phyloP scores from a whole-genome alignment of 2,329 filamentous ascomycete species.

The Stachybotrys echinatus region DNA sequence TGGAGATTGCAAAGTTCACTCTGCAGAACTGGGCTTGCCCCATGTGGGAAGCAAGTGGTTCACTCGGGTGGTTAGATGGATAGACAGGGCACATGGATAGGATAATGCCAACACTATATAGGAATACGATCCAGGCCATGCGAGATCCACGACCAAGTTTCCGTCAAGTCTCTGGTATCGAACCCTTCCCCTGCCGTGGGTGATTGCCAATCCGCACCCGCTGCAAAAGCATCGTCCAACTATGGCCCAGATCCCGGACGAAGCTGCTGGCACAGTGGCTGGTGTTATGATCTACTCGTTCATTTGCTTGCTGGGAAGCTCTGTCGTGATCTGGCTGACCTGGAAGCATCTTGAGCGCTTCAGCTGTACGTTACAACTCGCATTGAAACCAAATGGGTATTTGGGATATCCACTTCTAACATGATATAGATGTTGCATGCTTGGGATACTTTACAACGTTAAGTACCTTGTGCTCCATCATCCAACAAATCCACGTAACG shows the following conservation, averaged over 20 bases:
- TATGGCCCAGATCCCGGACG: not conserved
- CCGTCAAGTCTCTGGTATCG: not conserved
- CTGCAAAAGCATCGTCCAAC: not conserved
- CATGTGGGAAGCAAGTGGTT: not conserved
- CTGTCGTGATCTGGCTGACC: conserved; percentile 21
- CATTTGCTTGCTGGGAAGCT: not conserved
- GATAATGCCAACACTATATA: not conserved
- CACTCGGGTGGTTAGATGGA: not conserved
- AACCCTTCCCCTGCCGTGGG: not conserved
- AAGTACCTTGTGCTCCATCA: conserved; percentile 30
- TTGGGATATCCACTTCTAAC: not conserved
- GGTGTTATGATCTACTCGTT: not conserved
- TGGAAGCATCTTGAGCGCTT: conserved; percentile 32
- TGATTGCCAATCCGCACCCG: too few relatives aligned
- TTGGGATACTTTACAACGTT: conserved; percentile 30
- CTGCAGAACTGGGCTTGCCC: not conserved
- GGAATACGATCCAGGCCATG: not conserved
- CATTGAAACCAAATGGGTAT: too few relatives aligned
- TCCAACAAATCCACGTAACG: conserved; percentile 37
- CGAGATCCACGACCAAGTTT: not conserved
- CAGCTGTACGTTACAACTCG: conserved; percentile 30
- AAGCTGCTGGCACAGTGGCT: not conserved
- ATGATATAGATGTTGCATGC: conserved; percentile 30
- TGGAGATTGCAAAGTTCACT: not conserved
- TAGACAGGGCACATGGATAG: not conserved